These are phyloP conservation scores for Colletotrichum sp. DNA, from an alignment of 2,329 filamentous ascomycete species.

Conservation along the genomic window DNA sequence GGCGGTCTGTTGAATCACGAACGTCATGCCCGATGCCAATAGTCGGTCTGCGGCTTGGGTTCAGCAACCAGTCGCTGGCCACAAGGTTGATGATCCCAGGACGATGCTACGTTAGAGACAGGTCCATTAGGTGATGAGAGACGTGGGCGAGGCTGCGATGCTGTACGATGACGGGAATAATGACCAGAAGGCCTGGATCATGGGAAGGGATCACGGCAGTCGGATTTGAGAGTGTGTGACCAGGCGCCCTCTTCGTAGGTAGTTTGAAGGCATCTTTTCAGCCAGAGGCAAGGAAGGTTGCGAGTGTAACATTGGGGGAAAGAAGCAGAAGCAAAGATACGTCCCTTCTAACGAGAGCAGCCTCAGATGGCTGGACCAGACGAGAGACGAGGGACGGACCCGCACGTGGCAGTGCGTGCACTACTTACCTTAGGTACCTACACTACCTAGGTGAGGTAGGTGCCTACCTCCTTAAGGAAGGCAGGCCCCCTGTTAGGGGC, in stretches of 20 bases:
- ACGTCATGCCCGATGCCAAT: not conserved
- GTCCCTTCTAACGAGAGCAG: not conserved
- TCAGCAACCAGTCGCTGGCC: not conserved
- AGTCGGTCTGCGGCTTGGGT: not conserved
- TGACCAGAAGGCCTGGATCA: not conserved
- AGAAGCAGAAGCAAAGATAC: not conserved
- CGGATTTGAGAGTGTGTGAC: not conserved
- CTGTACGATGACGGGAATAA: not conserved
- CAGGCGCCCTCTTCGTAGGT: not conserved
- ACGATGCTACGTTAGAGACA: not conserved
- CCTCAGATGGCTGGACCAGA: slow-evolving; percentile 5
- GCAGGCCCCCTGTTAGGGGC: not conserved
- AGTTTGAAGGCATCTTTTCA: not conserved
- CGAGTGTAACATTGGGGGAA: not conserved
- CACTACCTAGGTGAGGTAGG: not conserved
- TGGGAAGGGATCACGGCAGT: not conserved
- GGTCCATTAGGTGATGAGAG: not conserved
- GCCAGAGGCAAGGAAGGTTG: not conserved
- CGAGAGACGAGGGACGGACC: slow-evolving; percentile 2
- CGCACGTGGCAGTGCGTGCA: slow-evolving; percentile 15
- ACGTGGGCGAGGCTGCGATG: not conserved
- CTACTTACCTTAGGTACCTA: not conserved
- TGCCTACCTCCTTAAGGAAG: not conserved
- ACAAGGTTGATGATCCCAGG: not conserved
- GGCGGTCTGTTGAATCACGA: not conserved